Evolutionary conservation across 2,329 filamentous ascomycete species (phyloP).

Genomic region (Ceratocystis papillata): DNA sequence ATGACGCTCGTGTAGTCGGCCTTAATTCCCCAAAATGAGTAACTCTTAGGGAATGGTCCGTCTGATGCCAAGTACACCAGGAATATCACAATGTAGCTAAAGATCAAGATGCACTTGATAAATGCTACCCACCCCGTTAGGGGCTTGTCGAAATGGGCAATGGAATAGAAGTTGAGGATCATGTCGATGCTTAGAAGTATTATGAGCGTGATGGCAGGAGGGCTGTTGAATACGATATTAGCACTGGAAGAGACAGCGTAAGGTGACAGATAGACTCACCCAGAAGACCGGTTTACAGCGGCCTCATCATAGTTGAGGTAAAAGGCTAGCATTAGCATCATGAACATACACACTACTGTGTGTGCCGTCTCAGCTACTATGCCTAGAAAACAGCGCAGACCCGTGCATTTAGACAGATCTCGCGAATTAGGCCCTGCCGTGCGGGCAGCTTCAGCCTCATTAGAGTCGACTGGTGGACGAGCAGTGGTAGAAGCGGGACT

Average conservation of each 20-base stretch:
- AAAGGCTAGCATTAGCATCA: constrained; percentile 31
- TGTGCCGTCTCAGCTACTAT: constrained; percentile 30
- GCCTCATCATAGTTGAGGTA: constrained; percentile 29
- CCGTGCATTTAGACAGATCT: background rate
- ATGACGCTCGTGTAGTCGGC: constrained; percentile 29
- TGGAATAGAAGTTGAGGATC: constrained; percentile 32
- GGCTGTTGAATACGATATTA: constrained; percentile 25
- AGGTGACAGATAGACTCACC: constrained; percentile 8
- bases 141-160: constrained; percentile 29
- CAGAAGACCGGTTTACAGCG: constrained; percentile 23
- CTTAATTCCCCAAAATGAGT: constrained; percentile 33
- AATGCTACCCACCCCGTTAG: constrained; percentile 32
- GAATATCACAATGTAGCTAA: constrained; percentile 32
- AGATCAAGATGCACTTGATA: constrained; percentile 30
- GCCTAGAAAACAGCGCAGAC: constrained; percentile 26
- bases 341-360: constrained; percentile 30
- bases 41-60: constrained; percentile 33
- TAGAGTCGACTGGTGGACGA: background rate
- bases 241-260: background rate
- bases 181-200: constrained; percentile 31
- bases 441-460: background rate
- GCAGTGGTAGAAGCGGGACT: background rate
- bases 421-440: background rate
- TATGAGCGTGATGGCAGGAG: constrained; percentile 30
- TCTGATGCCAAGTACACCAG: constrained; percentile 32